phyloP scores from a whole-genome alignment of 2,329 filamentous ascomycete genomes.

The Calonectria ilicicola region DNA sequence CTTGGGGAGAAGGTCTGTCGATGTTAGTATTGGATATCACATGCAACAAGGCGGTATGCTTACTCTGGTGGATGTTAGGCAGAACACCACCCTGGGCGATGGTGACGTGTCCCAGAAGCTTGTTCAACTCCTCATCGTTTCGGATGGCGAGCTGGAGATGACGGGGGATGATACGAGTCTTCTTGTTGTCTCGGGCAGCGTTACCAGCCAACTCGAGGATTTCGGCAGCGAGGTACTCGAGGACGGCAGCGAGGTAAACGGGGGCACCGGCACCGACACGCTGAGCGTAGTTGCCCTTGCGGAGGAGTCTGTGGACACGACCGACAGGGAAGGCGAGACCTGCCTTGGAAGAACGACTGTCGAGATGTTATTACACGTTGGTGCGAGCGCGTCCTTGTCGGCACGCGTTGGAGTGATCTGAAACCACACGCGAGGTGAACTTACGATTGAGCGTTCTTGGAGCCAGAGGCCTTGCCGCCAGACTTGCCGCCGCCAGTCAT shows the following conservation, averaged over 20 bases:
- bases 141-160: conserved; percentile 99
- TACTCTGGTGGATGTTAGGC: conserved; percentile 98
- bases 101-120: conserved; percentile 94
- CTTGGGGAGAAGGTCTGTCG: conserved; percentile 94
- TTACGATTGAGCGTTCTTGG: conserved; percentile 99
- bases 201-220: conserved; percentile 99
- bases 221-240: conserved; percentile 98
- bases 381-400: neutral
- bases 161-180: conserved; percentile 99
- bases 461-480: conserved; percentile 98
- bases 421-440: conserved; percentile 47
- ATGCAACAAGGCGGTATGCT: conserved; percentile 48
- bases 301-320: conserved; percentile 98
- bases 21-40: conserved; percentile 51
- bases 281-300: conserved; percentile 99
- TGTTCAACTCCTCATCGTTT: conserved; percentile 99
- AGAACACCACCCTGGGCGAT: conserved; percentile 98
- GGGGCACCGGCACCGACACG: conserved; percentile 98
- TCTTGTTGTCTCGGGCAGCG: conserved; percentile 99
- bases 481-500: conserved; percentile 99
- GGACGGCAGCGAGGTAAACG: conserved; percentile 96
- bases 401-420: conserved; percentile 8
- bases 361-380: conserved; percentile 21
- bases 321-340: conserved; percentile 99
- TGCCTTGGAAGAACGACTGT: conserved; percentile 97